A percentile compares a stretch with the other conserved stretches of the same genome.
Conservation (phyloP, 306 rosid genomes). For the Lithocarpus polystachyus region DNA sequence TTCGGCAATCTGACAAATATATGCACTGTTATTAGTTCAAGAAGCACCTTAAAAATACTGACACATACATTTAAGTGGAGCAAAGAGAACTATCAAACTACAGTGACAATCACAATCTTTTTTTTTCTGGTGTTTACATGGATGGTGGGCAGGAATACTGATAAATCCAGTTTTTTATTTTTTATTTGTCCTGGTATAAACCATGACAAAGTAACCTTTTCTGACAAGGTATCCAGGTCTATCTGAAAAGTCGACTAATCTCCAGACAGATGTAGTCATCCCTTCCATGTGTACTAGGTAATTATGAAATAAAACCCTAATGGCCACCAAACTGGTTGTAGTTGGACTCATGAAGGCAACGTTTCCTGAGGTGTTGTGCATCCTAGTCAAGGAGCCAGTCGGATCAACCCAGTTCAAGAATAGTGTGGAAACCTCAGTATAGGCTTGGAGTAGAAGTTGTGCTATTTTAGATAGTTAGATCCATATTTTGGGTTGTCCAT, state of each 20-base stretch:
- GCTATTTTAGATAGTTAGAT: neutral
- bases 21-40: slow-evolving; percentile 17
- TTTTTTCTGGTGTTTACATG: neutral
- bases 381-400: neutral
- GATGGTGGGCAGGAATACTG: neutral
- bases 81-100: slow-evolving; percentile 12
- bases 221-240: neutral
- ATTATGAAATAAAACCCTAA: neutral
- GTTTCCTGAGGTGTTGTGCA: neutral
- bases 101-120: neutral
- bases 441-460: slow-evolving; percentile 2
- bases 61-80: neutral
- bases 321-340: neutral
- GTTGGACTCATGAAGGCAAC: neutral
- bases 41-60: neutral
- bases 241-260: neutral
- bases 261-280: neutral
- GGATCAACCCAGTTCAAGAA: neutral
- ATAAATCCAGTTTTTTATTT: neutral
- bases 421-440: neutral
- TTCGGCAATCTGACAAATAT: slow-evolving; percentile 61
- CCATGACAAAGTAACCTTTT: neutral
- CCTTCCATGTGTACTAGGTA: neutral
- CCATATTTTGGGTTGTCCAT: neutral
- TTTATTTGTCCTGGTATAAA: neutral